Conservation (phyloP, 2,329 filamentous ascomycete species). For the Aspergillus candidus region DNA sequence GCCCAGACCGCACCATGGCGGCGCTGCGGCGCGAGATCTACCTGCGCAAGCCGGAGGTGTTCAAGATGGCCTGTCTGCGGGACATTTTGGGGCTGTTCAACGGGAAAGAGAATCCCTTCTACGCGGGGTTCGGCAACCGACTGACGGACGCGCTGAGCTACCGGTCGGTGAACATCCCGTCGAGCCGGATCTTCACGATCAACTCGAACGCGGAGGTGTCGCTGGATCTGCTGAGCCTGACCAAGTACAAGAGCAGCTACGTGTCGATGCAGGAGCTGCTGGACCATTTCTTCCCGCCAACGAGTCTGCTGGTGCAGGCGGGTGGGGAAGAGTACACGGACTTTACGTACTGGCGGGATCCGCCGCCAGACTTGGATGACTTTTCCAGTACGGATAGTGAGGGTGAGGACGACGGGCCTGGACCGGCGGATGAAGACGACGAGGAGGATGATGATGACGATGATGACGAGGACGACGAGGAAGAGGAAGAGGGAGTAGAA, state of each 20-base stretch:
- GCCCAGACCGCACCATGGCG: slow-evolving; percentile 89
- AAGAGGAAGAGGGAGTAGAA: slow-evolving; percentile 42
- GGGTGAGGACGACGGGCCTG: slow-evolving; percentile 44
- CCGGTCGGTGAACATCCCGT: slow-evolving; percentile 89
- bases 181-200: slow-evolving; percentile 94
- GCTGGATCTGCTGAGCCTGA: slow-evolving; percentile 80
- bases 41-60: slow-evolving; percentile 91
- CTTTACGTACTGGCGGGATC: slow-evolving; percentile 92
- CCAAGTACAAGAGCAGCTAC: slow-evolving; percentile 94
- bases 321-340: slow-evolving; percentile 95
- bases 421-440: slow-evolving; percentile 40
- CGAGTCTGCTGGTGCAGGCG: slow-evolving; percentile 76
- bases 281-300: slow-evolving; percentile 95
- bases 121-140: slow-evolving; percentile 93
- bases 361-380: slow-evolving; percentile 75
- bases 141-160: slow-evolving; percentile 95
- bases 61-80: slow-evolving; percentile 97
- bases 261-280: slow-evolving; percentile 96
- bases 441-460: slow-evolving; percentile 44
- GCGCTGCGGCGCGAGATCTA: slow-evolving; percentile 89
- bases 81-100: slow-evolving; percentile 89
- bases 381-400: slow-evolving; percentile 77
- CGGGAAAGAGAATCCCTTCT: slow-evolving; percentile 74
- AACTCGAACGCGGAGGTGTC: slow-evolving; percentile 96
- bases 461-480: slow-evolving; percentile 32